Evolutionary conservation across 2,329 filamentous ascomycete genomes (phyloP), one percentile per base, ranked within the genome.

Genomic region (Diaporthe sp.): DNA sequence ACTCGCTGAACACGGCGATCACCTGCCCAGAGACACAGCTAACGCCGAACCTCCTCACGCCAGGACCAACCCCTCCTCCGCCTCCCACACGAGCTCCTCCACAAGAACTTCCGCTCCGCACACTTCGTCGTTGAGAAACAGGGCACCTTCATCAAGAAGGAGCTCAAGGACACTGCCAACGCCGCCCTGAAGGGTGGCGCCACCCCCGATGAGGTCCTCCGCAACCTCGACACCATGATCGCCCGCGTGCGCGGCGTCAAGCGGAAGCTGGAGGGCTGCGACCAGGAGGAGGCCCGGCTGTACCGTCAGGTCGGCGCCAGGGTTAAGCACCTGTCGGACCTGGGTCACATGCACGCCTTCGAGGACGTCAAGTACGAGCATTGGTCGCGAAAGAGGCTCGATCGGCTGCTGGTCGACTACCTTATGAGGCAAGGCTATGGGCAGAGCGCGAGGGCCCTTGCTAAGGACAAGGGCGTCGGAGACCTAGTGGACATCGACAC

Each of bases 1-100:
- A 44, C 28, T 22, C 15, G 34, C 65, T 28, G 15, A 39, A 22
- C 6, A 25, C 65, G 65, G 65, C 31, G 8, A 65, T 42, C 46
- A 31, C 8, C 49, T 3, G 6, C 9, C 51, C 22, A 19, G 49
- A 44, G 39, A 73, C 34, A 44, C 42, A 75, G 71, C 72, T 39
- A 42, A 71, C 71, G 39, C 73, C 49, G 70, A 37, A 60, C 61
- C 44, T 76, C 68, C 39, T 31, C 78, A 49, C 19, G 25, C 70
- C 49, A 96, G 95, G 97, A 99, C 82, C 96, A 98, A 90, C 94
- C 96, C 5, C 94, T 98, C 79, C 92, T 99, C 79, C 95, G 96
- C 46, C 92, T 98, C 31, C 97, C 97, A 25, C 94, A 96, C 85
- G 97, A 98, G 83, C 93, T 98, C 75, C 92, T 97, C 31, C 94